A percentile compares a stretch with the other conserved stretches of the same genome.
phyloP scores from a whole-genome alignment of 169 alveolate species.

The Pseudocohnilembus persalinus region DNA sequence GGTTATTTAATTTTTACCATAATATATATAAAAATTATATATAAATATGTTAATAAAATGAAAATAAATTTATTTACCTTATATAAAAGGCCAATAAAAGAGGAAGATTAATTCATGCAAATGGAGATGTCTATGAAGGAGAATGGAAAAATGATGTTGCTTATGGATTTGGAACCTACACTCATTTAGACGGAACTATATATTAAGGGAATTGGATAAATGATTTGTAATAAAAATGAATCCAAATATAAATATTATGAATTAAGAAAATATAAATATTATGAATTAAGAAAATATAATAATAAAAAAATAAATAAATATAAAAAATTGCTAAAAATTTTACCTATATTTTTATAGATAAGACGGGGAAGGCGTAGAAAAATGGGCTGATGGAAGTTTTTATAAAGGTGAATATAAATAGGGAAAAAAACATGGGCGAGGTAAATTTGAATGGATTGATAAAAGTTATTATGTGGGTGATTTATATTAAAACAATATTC shows the following conservation, averaged over 20 bases:
- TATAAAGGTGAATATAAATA: slow-evolving; percentile 37
- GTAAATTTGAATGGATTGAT: slow-evolving; percentile 46
- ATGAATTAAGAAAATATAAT: too few species aligned
- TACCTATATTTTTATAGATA: too few species aligned
- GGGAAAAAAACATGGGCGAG: slow-evolving; percentile 47
- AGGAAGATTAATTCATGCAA: slow-evolving; percentile 60
- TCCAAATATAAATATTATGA: neutral
- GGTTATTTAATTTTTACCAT: too few species aligned
- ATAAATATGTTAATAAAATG: too few species aligned
- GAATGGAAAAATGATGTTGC: slow-evolving; percentile 35
- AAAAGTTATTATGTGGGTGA: slow-evolving; percentile 49
- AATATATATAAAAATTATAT: too few species aligned
- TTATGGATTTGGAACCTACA: slow-evolving; percentile 37
- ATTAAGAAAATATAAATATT: too few species aligned
- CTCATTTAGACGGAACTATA: slow-evolving; percentile 40
- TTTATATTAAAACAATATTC: slow-evolving; percentile 41
- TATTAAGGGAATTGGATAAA: slow-evolving; percentile 63
- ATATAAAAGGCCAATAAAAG: slow-evolving; percentile 50
- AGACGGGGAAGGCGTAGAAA: slow-evolving; percentile 44
- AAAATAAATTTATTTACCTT: too few species aligned
- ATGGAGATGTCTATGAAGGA: slow-evolving; percentile 65
- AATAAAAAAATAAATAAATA: too few species aligned
- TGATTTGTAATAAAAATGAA: slow-evolving; percentile 53
- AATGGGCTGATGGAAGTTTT: slow-evolving; percentile 52
- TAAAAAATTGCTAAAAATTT: too few species aligned